Base-by-base conservation (phyloP, 2,329 filamentous ascomycete species). In the Polychaeton citri region DNA sequence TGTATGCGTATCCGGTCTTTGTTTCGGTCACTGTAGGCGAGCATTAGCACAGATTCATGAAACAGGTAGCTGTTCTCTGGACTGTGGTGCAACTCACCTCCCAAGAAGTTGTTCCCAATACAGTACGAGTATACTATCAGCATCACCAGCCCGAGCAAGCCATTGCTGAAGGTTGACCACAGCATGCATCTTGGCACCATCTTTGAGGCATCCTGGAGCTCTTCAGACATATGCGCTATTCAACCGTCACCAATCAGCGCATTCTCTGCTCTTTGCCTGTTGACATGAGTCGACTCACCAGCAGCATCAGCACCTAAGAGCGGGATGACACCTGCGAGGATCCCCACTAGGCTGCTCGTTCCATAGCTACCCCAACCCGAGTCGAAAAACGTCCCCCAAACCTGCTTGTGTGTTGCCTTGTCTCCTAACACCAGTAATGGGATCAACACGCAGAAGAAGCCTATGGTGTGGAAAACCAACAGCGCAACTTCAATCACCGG, bases 391-490 rank as follows among this genome's bases (percentile, higher is more conserved):
- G 39, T 34, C 9, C 40, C 37, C 32, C 43, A 46, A 19, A 44
- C n/a, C n/a, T 30, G 10, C 15, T 32, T 3, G n/a, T 17, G 21
- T 7, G 15, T n/a, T 6, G 24, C 21, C 9, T 31, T 15, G 28
- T 5, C 28, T 15, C 9, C 2, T 3, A 35, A 38, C 39, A 66
- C 52, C 2, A 59, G 52, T 31, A 58, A 50, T 4, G 68, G 45
- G 0, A 63, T 58, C 4, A 71, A 46, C 34, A 69, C 63, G 1
- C 59, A 65, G 33, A 69, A 65, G 49, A 69, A 66, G 10, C 65
- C 66, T 15, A 66, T 47, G 9, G 69, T 50, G 37, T 70, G 68
- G 5, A 70, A 47, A 17, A 66, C 58, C 12, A 69, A 49, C 19
- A 69, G 59, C n/a, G 64, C 46, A 1, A 61, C 62, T 44, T 70